These are phyloP conservation scores for Pichia manshurica DNA, from an alignment of 805 yeast species.

Conservation along the genomic window DNA sequence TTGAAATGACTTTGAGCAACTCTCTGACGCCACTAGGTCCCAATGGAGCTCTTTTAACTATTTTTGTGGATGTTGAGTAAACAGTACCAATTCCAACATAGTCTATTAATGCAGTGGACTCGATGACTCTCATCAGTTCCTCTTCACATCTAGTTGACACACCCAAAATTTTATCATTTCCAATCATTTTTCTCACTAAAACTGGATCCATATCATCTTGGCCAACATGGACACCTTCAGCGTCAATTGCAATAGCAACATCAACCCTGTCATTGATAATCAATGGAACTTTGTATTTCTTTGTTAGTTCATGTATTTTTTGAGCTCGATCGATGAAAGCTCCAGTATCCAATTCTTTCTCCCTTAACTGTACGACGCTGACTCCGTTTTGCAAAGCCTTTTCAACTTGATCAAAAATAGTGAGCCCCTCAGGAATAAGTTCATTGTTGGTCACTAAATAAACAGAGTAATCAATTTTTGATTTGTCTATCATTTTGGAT, in stretches of 20 bases:
- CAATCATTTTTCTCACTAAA: constrained; percentile 57
- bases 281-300: constrained; percentile 57
- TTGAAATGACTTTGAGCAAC: constrained; percentile 43
- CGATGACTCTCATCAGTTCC: constrained; percentile 37
- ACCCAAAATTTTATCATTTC: constrained; percentile 73
- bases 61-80: constrained; percentile 68
- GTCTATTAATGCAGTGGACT: constrained; percentile 46
- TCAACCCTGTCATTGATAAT: constrained; percentile 84
- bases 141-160: constrained; percentile 59
- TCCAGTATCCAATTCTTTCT: constrained; percentile 63
- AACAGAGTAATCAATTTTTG: constrained; percentile 46
- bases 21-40: constrained; percentile 65
- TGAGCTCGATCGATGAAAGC: constrained; percentile 60
- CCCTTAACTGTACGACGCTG: constrained; percentile 78
- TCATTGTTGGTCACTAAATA: constrained; percentile 79
- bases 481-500: constrained; percentile 3
- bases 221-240: constrained; percentile 81
- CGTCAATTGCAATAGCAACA: constrained; percentile 82
- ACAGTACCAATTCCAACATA: constrained; percentile 84
- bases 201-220: constrained; percentile 76
- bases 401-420: constrained; percentile 57
- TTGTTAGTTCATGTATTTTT: constrained; percentile 57
- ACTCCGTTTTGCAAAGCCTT: constrained; percentile 65
- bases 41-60: constrained; percentile 47
- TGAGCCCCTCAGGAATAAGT: constrained; percentile 56